Evolutionary conservation across 73 alveolate genomes (phyloP).

Genomic region (Tetrahymena elliotti): DNA sequence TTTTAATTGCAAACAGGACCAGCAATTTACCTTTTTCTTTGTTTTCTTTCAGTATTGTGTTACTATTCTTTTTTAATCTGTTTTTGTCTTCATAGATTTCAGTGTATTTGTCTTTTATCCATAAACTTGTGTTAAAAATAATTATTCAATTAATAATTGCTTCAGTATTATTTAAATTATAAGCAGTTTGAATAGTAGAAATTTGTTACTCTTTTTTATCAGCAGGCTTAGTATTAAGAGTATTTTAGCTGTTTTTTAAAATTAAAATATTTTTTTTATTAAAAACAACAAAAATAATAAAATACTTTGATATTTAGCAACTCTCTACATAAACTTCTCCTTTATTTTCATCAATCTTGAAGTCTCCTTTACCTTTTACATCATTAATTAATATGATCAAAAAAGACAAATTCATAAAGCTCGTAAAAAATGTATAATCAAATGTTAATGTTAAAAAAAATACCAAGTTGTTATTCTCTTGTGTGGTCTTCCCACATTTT

Average conservation of each 20-base stretch:
- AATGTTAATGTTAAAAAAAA: not conserved
- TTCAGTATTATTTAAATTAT: not conserved
- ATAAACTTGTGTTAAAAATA: not conserved
- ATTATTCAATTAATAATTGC: not conserved
- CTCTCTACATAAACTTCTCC: not conserved
- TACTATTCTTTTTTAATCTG: not conserved
- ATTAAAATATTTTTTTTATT: not conserved
- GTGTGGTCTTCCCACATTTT: not conserved
- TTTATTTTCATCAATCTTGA: not conserved
- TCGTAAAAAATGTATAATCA: too few species aligned
- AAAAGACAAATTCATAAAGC: not conserved
- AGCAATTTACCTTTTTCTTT: not conserved
- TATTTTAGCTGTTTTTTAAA: not conserved
- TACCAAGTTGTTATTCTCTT: not conserved
- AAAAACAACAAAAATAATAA: not conserved
- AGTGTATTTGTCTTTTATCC: not conserved
- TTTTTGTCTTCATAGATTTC: not conserved
- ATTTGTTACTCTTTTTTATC: not conserved
- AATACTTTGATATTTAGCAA: not conserved
- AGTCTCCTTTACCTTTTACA: not conserved
- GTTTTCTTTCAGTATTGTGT: not conserved
- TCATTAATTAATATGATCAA: not conserved
- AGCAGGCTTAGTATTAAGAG: not conserved
- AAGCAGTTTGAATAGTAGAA: not conserved
- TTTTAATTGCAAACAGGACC: not conserved